A percentile compares a stretch with the other conserved stretches of the same genome.
These are phyloP conservation scores for Trifolium pratense DNA, from an alignment of 306 rosid species.

Conservation along the genomic window DNA sequence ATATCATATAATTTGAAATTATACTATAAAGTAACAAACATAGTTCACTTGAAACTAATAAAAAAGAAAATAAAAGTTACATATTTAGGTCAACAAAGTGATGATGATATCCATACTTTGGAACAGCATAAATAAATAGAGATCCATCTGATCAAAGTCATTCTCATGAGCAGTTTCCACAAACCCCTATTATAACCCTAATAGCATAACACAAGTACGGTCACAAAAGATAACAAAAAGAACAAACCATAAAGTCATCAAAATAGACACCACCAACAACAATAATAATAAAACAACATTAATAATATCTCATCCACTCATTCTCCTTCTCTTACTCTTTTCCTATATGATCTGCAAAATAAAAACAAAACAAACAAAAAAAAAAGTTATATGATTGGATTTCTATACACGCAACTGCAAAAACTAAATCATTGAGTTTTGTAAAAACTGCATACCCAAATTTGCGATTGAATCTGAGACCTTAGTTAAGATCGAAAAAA, in stretches of 20 bases:
- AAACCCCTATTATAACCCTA: constrained; percentile 41
- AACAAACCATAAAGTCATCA: not conserved
- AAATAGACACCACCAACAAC: constrained; percentile 3
- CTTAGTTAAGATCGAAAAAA: no score
- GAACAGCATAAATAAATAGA: not conserved
- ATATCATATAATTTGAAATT: constrained; percentile 2
- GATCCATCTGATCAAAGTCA: constrained; percentile 25
- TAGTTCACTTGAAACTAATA: constrained; percentile 23
- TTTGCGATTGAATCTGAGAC: no score
- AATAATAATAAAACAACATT: constrained; percentile 3
- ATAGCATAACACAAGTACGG: constrained; percentile 26
- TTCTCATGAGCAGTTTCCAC: constrained; percentile 34
- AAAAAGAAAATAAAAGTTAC: constrained; percentile 32
- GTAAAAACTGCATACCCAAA: no score
- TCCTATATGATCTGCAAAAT: constrained; percentile 63
- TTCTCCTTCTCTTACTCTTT: constrained; percentile 21
- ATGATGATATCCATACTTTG: constrained; percentile 33
- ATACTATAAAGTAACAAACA: not conserved
- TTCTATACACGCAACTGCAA: no score
- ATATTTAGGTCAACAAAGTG: constrained; percentile 45
- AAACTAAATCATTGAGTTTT: no score
- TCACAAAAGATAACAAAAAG: not conserved
- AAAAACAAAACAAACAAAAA: constrained; percentile 20
- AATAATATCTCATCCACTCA: constrained; percentile 29
- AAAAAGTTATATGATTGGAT: no score